Conservation (phyloP, 805 yeast genomes). For the Clavispora phyllophila region DNA sequence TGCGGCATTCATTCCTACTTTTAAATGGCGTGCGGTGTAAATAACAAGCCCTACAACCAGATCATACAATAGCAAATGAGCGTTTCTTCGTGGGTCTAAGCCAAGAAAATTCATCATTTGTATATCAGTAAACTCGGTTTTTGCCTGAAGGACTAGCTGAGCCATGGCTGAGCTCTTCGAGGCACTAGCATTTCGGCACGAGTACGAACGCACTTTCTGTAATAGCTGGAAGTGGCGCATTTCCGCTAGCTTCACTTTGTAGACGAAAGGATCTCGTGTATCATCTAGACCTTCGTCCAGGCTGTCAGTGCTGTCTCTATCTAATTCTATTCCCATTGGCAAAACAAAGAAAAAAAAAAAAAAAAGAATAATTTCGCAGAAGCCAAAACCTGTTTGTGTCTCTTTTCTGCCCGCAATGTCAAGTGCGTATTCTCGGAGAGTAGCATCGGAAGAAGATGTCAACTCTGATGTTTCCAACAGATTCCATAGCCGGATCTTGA, state of each 20-base stretch:
- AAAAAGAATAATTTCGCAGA: background rate
- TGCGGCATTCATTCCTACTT: slow-evolving; percentile 3
- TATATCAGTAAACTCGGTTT: slow-evolving; percentile 5
- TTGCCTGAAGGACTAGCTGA: slow-evolving; percentile 7
- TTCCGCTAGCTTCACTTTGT: slow-evolving; percentile 9
- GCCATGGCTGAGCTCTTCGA: slow-evolving; percentile 11
- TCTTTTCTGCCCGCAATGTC: background rate
- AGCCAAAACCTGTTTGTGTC: too few species aligned
- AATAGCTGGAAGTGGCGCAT: slow-evolving; percentile 5
- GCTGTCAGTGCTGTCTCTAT: background rate
- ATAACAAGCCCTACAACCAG: slow-evolving; percentile 5
- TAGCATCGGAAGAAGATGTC: slow-evolving; percentile 5
- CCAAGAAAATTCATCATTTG: slow-evolving; percentile 11
- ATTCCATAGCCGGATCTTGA: background rate
- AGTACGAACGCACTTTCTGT: slow-evolving; percentile 3
- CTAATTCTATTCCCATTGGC: background rate
- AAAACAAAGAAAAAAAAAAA: too few species aligned
- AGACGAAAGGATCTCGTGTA: slow-evolving; percentile 5
- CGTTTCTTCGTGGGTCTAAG: slow-evolving; percentile 1
- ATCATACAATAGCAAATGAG: slow-evolving; percentile 7
- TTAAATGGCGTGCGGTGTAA: slow-evolving; percentile 7
- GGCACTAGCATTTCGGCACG: slow-evolving; percentile 4
- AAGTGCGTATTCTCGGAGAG: slow-evolving; percentile 1
- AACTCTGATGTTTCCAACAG: background rate
- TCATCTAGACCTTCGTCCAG: background rate